Evolutionary conservation across 2,329 filamentous ascomycete species (phyloP), one percentile per base, ranked within the genome.

Genomic region (Fusarium buharicum): DNA sequence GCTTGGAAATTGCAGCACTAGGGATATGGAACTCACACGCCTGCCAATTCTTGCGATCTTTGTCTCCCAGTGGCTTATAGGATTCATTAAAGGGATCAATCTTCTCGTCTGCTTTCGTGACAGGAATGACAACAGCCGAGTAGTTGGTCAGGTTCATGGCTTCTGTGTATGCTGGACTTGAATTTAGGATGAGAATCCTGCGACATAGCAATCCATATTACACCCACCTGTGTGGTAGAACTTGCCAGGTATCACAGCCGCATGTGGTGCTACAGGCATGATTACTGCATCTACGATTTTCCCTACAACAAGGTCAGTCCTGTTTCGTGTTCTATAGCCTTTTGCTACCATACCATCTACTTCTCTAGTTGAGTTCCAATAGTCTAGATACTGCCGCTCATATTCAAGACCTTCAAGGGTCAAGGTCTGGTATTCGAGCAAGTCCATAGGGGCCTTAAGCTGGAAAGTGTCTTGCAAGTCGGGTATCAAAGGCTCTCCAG

Each of bases 331-430:
- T n/a, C 1, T 10, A 13, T 13, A 3, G 0, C 3, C 6, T 2
- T 6, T 4, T 17, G 65, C 61, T 1, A 52, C 74, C 3, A 75
- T 84, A 22, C 79, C 80, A 0, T 83, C 85, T n/a, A 76, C 41
- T 4, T 76, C 72, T 0, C 73, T 76, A 0, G 84, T 87, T 13
- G 76, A 80, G 59, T 87, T 87, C 86, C 85, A 88, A 67, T 87
- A 89, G 47, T 89, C 85, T 72, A 86, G 80, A 62, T 89, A 89
- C 16, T 78, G 73, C 55, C 83, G 83, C 65, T 87, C 84, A 45
- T 80, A 84, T 22, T 82, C 77, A 1, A 86, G 77, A 55, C 85
- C 85, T 14, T 74, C 72, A 2, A 87, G 72, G 6, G 87, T 88
- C 41, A 80, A 64, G 65, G 80, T 55, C 61, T 76, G 77, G 51